These are phyloP conservation scores for Sungouiella thailandica DNA, from an alignment of 805 yeast genomes.

Conservation along the genomic window DNA sequence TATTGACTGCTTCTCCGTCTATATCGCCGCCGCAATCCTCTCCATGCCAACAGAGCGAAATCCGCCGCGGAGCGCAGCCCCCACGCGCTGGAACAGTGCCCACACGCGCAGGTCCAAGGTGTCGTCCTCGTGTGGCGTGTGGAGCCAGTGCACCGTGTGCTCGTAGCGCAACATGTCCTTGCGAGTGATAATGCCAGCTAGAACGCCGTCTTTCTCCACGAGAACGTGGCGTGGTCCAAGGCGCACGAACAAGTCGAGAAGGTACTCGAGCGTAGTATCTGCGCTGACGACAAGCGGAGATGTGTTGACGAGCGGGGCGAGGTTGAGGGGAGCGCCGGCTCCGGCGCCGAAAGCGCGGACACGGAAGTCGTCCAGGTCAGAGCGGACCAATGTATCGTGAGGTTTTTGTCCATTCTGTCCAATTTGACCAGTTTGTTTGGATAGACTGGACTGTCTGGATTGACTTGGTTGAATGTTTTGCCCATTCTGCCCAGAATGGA, in stretches of 20 bases:
- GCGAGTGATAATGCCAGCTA: constrained; percentile 76
- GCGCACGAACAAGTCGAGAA: constrained; percentile 65
- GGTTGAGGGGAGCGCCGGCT: constrained; percentile 11
- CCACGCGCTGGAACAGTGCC: constrained; percentile 13
- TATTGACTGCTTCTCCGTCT: too few relatives aligned
- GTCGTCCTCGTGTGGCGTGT: constrained; percentile 14
- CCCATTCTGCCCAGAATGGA: too few relatives aligned
- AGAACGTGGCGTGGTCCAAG: constrained; percentile 76
- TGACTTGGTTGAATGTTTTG: too few relatives aligned
- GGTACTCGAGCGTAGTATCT: constrained; percentile 51
- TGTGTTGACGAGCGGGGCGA: constrained; percentile 36
- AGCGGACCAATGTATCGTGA: background rate
- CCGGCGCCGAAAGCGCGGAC: constrained; percentile 1
- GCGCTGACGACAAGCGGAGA: constrained; percentile 61
- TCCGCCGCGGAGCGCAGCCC: constrained; percentile 1
- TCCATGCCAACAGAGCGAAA: constrained; percentile 2
- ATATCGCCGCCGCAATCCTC: background rate
- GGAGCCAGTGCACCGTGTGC: constrained; percentile 26
- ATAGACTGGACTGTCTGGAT: background rate
- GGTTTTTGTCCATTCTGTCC: too few relatives aligned
- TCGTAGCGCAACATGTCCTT: constrained; percentile 77
- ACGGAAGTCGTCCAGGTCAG: constrained; percentile 5
- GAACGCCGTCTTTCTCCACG: constrained; percentile 54
- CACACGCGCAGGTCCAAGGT: constrained; percentile 32
- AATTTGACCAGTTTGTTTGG: too few relatives aligned